A percentile compares a stretch with the other conserved stretches of the same genome.
Conservation (phyloP, 176 grass and related monocot genomes). For the Elaeis guineensis region DNA sequence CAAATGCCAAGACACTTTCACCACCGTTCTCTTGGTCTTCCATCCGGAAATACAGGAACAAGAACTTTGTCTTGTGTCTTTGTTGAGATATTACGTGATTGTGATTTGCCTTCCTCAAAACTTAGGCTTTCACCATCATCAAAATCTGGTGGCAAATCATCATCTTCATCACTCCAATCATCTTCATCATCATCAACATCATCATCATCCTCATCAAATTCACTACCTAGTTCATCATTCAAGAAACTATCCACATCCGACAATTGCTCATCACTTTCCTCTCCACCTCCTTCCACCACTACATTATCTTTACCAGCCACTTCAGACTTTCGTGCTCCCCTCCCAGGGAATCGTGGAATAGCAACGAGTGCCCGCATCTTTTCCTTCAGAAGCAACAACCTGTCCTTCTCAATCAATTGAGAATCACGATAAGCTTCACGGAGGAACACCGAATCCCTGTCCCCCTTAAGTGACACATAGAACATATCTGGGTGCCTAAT, state of each 20-base stretch:
- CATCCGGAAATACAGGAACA: conserved; percentile 72
- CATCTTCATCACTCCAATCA: conserved; percentile 74
- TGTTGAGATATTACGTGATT: conserved; percentile 15
- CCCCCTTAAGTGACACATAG: conserved; percentile 84
- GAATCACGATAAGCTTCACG: conserved; percentile 82
- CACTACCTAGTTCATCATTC: conserved; percentile 37
- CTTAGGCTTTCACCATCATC: conserved; percentile 33
- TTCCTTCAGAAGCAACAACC: conserved; percentile 80
- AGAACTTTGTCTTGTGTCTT: conserved; percentile 18
- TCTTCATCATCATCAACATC: conserved; percentile 38
- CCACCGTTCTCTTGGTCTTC: conserved; percentile 69
- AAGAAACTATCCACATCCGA: conserved; percentile 70
- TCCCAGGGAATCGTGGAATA: conserved; percentile 44
- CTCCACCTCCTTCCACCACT: conserved; percentile 13
- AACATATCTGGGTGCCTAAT: conserved; percentile 91
- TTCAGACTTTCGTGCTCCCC: conserved; percentile 1
- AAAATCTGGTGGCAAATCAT: conserved; percentile 53
- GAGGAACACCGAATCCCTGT: conserved; percentile 84
- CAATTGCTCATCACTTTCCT: conserved; percentile 42
- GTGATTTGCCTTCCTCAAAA: conserved; percentile 19
- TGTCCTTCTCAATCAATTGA: conserved; percentile 73
- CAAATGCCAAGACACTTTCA: conserved; percentile 17
- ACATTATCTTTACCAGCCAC: conserved; percentile 27
- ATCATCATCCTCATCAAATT: conserved; percentile 25
- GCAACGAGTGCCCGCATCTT: conserved; percentile 82